Conservation (phyloP, 2,329 filamentous ascomycete species). For the Talaromyces sp. region DNA sequence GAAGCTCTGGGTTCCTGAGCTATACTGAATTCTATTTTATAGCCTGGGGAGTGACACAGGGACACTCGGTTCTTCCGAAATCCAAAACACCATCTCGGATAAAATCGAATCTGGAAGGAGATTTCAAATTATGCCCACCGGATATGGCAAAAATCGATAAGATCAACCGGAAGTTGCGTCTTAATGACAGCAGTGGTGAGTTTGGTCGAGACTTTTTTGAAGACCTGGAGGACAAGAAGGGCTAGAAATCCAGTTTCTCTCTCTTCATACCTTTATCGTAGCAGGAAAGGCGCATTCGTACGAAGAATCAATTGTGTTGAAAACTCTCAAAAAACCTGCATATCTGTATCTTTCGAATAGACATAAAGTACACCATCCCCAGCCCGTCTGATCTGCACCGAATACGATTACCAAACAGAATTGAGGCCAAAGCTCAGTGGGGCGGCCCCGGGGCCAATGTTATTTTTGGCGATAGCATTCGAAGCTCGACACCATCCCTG, state of each 20-base stretch:
- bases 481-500: too few relatives aligned
- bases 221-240: constrained; percentile 59
- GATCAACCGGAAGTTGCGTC: constrained; percentile 64
- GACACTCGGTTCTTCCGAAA: constrained; percentile 58
- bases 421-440: too few relatives aligned
- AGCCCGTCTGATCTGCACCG: too few relatives aligned
- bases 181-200: constrained; percentile 60
- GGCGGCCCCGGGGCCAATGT: too few relatives aligned
- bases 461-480: too few relatives aligned
- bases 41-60: constrained; percentile 58
- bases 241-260: background rate
- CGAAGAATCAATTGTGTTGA: background rate
- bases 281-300: too few relatives aligned
- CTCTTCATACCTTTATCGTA: too few relatives aligned
- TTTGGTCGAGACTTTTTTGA: constrained; percentile 63
- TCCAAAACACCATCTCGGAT: constrained; percentile 51
- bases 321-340: background rate
- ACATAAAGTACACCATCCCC: too few relatives aligned
- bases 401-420: too few relatives aligned
- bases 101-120: constrained; percentile 48
- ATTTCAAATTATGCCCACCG: constrained; percentile 61
- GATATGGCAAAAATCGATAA: constrained; percentile 60
- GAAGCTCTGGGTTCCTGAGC: background rate
- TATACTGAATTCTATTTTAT: too few relatives aligned
- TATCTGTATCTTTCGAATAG: too few relatives aligned